Conservation (phyloP, 2,329 filamentous ascomycete genomes). For the Pseudogymnoascus sp. region DNA sequence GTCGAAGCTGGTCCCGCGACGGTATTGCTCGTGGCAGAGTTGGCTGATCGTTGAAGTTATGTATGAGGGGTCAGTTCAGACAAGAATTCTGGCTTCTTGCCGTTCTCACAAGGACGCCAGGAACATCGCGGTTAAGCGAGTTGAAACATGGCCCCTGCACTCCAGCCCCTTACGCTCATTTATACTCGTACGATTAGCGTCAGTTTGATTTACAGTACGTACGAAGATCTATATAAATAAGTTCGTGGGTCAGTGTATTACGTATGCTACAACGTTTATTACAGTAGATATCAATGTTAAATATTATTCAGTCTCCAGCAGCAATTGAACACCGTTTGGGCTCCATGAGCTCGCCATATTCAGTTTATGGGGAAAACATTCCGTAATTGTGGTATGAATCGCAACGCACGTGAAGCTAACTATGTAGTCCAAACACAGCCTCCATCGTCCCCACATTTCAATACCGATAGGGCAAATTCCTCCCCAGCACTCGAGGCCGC, state of each 20-base stretch:
- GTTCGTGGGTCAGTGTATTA: not conserved
- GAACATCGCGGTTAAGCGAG: conserved; percentile 6
- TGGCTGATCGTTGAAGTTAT: not conserved
- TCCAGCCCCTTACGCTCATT: conserved; percentile 6
- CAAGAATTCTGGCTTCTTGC: conserved; percentile 7
- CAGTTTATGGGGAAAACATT: not conserved
- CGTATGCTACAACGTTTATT: not conserved
- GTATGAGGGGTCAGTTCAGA: conserved; percentile 7
- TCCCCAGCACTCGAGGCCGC: not conserved
- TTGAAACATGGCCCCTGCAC: conserved; percentile 8
- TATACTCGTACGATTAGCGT: conserved; percentile 4
- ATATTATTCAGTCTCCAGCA: not conserved
- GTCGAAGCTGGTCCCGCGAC: not conserved
- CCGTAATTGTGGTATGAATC: conserved; percentile 4
- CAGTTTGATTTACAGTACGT: conserved; percentile 7
- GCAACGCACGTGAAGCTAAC: conserved; percentile 3
- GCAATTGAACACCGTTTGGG: not conserved
- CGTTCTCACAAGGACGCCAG: conserved; percentile 5
- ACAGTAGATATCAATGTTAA: not conserved
- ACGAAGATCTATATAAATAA: conserved; percentile 7
- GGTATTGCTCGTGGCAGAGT: not conserved
- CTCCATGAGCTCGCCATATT: not conserved
- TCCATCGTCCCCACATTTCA: conserved; percentile 5
- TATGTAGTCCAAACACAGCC: conserved; percentile 7
- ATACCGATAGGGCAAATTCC: not conserved